Conservation (phyloP, 176 grass and related monocot genomes). For the Oryza nivara region DNA sequence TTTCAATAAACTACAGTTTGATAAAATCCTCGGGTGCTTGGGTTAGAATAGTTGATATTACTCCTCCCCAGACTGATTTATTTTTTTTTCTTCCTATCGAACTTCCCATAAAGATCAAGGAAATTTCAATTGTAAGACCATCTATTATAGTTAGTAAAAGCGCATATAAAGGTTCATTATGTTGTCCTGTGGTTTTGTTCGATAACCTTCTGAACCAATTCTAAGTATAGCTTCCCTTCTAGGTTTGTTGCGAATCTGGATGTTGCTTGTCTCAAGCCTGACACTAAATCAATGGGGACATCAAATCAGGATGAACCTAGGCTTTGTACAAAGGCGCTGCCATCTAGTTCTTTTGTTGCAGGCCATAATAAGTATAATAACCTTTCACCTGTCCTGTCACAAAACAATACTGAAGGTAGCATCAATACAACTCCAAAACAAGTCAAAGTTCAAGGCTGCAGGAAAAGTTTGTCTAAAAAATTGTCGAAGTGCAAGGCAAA, state of each 20-base stretch:
- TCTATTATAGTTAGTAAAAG: slow-evolving; percentile 2
- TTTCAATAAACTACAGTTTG: neutral
- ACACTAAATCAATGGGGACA: slow-evolving; percentile 45
- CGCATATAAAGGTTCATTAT: neutral
- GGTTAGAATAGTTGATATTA: neutral
- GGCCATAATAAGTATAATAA: slow-evolving; percentile 34
- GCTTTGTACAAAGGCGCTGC: slow-evolving; percentile 67
- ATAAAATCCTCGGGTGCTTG: neutral
- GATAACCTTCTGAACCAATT: neutral
- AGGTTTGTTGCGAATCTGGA: slow-evolving; percentile 90
- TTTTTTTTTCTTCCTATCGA: neutral
- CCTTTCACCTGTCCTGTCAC: slow-evolving; percentile 19
- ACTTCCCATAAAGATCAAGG: slow-evolving; percentile 9
- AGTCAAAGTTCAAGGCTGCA: slow-evolving; percentile 40
- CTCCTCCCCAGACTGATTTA: neutral
- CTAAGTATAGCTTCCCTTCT: slow-evolving; percentile 39
- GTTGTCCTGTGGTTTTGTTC: slow-evolving; percentile 28
- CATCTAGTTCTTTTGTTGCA: slow-evolving; percentile 45
- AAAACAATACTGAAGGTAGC: slow-evolving; percentile 47
- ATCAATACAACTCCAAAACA: slow-evolving; percentile 25
- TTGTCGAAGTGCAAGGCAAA: slow-evolving; percentile 43
- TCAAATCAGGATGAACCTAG: slow-evolving; percentile 59
- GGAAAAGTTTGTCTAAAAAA: slow-evolving; percentile 52
- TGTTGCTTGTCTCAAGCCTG: slow-evolving; percentile 73
- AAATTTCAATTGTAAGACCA: neutral